These are phyloP conservation scores for Solanum piurae DNA, from an alignment of 257 asterid species.

Conservation along the genomic window DNA sequence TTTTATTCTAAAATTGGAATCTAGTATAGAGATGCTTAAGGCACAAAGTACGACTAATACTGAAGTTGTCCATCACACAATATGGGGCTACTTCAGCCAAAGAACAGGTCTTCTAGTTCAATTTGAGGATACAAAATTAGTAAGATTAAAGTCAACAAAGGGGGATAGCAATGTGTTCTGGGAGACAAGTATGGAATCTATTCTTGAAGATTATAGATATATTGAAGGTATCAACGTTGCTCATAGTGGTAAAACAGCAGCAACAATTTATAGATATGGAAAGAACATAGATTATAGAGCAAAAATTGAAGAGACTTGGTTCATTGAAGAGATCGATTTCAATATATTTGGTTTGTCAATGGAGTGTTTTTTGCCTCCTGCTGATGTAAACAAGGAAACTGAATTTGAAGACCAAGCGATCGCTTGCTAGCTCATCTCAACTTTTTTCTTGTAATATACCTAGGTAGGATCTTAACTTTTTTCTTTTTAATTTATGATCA, in stretches of 20 bases:
- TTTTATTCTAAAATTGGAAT: constrained; percentile 57
- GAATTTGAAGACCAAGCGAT: constrained; percentile 14
- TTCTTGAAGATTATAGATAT: constrained; percentile 44
- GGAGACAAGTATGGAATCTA: constrained; percentile 66
- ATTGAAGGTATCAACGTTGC: constrained; percentile 79
- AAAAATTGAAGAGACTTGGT: constrained; percentile 75
- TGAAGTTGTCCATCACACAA: constrained; percentile 63
- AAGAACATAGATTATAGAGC: constrained; percentile 40
- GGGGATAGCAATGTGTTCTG: constrained; percentile 46
- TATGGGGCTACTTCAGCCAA: constrained; percentile 90
- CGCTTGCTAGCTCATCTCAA: neutral
- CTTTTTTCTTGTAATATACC: neutral
- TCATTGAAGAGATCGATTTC: constrained; percentile 73
- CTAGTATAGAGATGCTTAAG: constrained; percentile 38
- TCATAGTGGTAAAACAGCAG: constrained; percentile 53
- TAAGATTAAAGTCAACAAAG: constrained; percentile 45
- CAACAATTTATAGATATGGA: constrained; percentile 64
- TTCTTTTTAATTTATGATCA: neutral
- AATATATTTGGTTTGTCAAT: constrained; percentile 57
- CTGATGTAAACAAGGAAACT: constrained; percentile 31
- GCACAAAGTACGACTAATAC: constrained; percentile 65
- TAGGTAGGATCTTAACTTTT: neutral
- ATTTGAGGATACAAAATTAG: constrained; percentile 65
- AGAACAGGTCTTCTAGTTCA: constrained; percentile 64
- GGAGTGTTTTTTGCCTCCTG: constrained; percentile 72